Conservation (phyloP, 495 filamentous ascomycete species). For the Penicillium daleae region DNA sequence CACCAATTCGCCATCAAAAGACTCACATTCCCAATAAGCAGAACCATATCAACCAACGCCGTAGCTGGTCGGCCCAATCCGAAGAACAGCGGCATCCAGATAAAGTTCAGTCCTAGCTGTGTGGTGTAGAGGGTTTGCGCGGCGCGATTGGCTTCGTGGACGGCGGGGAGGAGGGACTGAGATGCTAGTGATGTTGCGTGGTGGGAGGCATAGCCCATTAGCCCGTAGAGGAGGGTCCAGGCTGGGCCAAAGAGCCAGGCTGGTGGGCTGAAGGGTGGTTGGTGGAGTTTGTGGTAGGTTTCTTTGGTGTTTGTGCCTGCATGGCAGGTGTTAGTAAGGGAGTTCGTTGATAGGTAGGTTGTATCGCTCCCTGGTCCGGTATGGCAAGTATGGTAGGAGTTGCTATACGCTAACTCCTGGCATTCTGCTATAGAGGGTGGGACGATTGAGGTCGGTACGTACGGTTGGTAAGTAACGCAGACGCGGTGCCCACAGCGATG, state of each 20-base stretch:
- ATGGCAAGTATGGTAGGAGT: neutral
- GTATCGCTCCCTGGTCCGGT: neutral
- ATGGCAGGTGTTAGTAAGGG: neutral
- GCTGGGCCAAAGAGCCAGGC: conserved; percentile 78
- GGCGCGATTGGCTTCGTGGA: conserved; percentile 30
- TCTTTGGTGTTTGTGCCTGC: conserved; percentile 59
- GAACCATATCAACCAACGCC: conserved; percentile 75
- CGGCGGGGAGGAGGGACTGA: conserved; percentile 41
- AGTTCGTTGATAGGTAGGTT: neutral
- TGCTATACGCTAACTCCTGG: neutral
- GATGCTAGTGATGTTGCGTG: conserved; percentile 62
- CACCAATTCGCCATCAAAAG: conserved; percentile 77
- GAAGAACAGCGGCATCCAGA: conserved; percentile 97
- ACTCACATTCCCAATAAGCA: conserved; percentile 67
- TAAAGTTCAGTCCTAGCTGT: conserved; percentile 80
- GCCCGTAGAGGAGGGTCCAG: conserved; percentile 84
- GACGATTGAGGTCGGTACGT: conserved; percentile 9
- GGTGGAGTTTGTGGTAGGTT: conserved; percentile 68
- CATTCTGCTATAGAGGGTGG: neutral
- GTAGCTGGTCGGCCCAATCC: conserved; percentile 66
- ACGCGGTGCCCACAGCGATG: conserved; percentile 33
- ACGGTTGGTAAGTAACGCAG: conserved; percentile 43
- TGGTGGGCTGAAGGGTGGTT: conserved; percentile 82
- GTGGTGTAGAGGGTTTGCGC: conserved; percentile 73
- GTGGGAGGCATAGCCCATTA: conserved; percentile 89